Evolutionary conservation across 1,284 basidiomycete genomes (phyloP).

Genomic region (Papiliotrema nemorosa): DNA sequence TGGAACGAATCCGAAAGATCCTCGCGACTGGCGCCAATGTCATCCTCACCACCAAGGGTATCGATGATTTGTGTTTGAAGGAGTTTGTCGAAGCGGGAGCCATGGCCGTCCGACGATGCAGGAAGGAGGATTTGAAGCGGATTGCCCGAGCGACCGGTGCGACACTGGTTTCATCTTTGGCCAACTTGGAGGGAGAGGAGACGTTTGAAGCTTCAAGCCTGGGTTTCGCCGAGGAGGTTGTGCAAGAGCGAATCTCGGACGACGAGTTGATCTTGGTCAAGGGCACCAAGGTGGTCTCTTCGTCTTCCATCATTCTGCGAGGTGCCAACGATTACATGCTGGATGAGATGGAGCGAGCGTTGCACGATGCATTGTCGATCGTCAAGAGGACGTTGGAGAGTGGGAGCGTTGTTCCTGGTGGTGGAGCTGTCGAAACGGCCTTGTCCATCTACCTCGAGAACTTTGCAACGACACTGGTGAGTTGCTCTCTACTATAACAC

Average conservation of each 20-base stretch:
- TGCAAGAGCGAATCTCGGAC: slow-evolving; percentile 96
- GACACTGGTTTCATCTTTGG: slow-evolving; percentile 84
- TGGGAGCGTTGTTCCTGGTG: slow-evolving; percentile 92
- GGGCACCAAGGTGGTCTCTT: slow-evolving; percentile 94
- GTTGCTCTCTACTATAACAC: no score
- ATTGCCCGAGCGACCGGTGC: slow-evolving; percentile 98
- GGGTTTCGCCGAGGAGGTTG: slow-evolving; percentile 90
- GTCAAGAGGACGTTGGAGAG: slow-evolving; percentile 98
- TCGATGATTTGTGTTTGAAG: slow-evolving; percentile 96
- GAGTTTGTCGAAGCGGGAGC: slow-evolving; percentile 99
- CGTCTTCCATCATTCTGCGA: slow-evolving; percentile 86
- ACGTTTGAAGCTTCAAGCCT: slow-evolving; percentile 90
- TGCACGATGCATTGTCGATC: slow-evolving; percentile 92
- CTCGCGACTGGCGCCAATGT: slow-evolving; percentile 95
- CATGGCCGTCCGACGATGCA: slow-evolving; percentile 96
- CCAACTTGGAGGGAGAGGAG: slow-evolving; percentile 97
- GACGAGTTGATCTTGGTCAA: slow-evolving; percentile 97
- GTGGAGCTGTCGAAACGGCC: slow-evolving; percentile 95
- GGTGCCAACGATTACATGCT: slow-evolving; percentile 99
- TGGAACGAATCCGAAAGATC: slow-evolving; percentile 95
- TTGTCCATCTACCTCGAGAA: slow-evolving; percentile 98
- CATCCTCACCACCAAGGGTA: slow-evolving; percentile 96
- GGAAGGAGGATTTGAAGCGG: slow-evolving; percentile 94
- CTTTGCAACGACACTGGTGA: slow-evolving; percentile 92
- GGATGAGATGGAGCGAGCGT: slow-evolving; percentile 97